Conservation (phyloP, 2,329 filamentous ascomycete species). For the Epicoccum sorghinum region DNA sequence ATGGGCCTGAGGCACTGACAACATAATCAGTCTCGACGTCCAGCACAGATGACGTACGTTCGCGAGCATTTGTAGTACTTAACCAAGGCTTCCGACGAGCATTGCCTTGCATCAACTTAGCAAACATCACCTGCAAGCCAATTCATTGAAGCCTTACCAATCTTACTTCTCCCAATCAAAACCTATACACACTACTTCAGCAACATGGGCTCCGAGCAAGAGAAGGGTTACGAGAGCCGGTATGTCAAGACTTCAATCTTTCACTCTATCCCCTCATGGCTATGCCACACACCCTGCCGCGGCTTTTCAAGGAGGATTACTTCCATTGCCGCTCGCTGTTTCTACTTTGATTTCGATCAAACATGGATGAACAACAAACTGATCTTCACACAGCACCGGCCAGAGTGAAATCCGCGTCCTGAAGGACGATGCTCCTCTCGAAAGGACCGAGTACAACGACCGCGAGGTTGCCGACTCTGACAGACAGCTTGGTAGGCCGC, state of each 20-base stretch:
- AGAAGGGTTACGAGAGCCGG: constrained; percentile 18
- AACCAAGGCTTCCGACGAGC: constrained; percentile 3
- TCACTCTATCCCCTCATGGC: no score
- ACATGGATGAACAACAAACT: neutral
- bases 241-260: neutral
- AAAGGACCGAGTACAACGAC: constrained; percentile 51
- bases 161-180: neutral
- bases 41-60: constrained; percentile 21
- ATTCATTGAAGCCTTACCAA: neutral
- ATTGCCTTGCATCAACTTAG: neutral
- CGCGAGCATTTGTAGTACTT: constrained; percentile 12
- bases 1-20: constrained; percentile 2
- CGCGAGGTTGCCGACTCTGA: constrained; percentile 54
- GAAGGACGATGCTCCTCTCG: constrained; percentile 53
- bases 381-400: constrained; percentile 50
- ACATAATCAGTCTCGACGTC: neutral
- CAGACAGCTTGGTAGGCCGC: constrained; percentile 51
- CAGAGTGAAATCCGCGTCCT: constrained; percentile 55
- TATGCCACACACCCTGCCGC: no score
- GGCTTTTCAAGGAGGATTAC: no score
- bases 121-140: neutral
- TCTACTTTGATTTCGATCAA: no score
- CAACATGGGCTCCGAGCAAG: constrained; percentile 36
- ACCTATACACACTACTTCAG: neutral
- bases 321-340: no score